Base-by-base conservation (phyloP, 306 rosid species). In the Fagus crenata region DNA sequence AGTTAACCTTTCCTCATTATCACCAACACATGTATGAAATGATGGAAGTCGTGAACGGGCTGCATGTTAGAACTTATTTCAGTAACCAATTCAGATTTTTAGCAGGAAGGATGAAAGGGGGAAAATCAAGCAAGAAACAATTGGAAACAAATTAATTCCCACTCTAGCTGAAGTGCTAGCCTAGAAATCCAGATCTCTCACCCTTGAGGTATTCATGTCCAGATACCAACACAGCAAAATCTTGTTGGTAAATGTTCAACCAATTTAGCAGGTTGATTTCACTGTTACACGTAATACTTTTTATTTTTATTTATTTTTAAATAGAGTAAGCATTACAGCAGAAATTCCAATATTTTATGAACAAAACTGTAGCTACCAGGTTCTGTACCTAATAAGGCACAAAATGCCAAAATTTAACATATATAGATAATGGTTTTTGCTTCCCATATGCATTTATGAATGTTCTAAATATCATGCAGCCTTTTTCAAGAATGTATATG, bases 21-120 rank as follows among this genome's bases (percentile, higher is more conserved):
- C 96, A 75, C 97, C 99, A 39, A 95, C 97, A 81, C 99, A 95
- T 65, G 97, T 95, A 86, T 95, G 97, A 83, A 95, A 92, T 70
- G 97, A 87, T 82, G 99, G 97, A 82, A 95, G 97, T 60, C 93
- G 91, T 33, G 97, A 84, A 49, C 96, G 92, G 75, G 79, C 97
- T 95, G 97, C 80, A 83, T 43, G 49, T 71, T 49, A 46, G 56
- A 70, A 83, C 60, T 36, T 64, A 73, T 80, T 74, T 64, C 81
- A 78, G 84, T 71, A 28, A 71, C 53, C 15, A 67, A 40, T 75
- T 63, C 78, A 74, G 28, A 67, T n/a, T 35, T 77, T 59, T 59
- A 36, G 40, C 60, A 46, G 22, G 22, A 56, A 54, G 49, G 3
- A 53, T 33, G 12, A 22, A 11, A 40, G 35, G 58, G 72, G 49